These are phyloP conservation scores for Penicillium robsamsonii DNA, from an alignment of 495 filamentous ascomycete species.

Conservation along the genomic window DNA sequence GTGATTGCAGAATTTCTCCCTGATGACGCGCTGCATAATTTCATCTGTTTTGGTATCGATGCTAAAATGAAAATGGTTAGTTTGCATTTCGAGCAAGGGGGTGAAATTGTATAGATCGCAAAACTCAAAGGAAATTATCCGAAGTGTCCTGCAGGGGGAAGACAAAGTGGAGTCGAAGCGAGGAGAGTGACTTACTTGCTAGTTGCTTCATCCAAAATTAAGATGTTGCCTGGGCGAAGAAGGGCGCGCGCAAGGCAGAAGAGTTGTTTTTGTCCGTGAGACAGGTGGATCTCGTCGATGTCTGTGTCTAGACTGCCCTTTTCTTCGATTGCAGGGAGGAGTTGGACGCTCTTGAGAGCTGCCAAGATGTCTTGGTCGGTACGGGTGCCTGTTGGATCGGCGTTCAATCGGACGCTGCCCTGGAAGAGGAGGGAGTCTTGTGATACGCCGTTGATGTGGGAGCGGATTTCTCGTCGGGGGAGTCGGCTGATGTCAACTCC, in stretches of 20 bases:
- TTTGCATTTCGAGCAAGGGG: conserved; percentile 13
- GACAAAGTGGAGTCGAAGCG: conserved; percentile 11
- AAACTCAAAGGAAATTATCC: not conserved
- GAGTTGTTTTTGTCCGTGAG: conserved; percentile 63
- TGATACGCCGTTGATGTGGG: conserved; percentile 51
- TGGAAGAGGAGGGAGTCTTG: conserved; percentile 58
- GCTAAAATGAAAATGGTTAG: conserved; percentile 20
- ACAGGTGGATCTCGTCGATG: conserved; percentile 51
- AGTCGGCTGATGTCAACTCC: conserved; percentile 46
- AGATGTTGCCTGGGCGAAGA: conserved; percentile 45
- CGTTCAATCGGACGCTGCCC: conserved; percentile 47
- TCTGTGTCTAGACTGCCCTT: conserved; percentile 52
- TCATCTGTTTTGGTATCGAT: conserved; percentile 57
- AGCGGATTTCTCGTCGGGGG: conserved; percentile 47
- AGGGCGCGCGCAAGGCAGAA: conserved; percentile 63
- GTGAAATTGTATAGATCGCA: not conserved
- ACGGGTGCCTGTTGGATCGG: conserved; percentile 38
- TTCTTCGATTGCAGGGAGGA: conserved; percentile 48
- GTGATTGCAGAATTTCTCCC: conserved; percentile 53
- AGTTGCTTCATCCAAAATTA: conserved; percentile 53
- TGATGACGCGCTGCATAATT: conserved; percentile 58
- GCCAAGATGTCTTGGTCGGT: conserved; percentile 39
- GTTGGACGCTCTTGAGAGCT: conserved; percentile 49
- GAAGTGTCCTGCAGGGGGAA: conserved; percentile 29
- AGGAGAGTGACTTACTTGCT: conserved; percentile 43